Evolutionary conservation across 208 protist genomes (phyloP), one percentile per base, ranked within the genome.

Genomic region (Naegleria lovaniensis): DNA sequence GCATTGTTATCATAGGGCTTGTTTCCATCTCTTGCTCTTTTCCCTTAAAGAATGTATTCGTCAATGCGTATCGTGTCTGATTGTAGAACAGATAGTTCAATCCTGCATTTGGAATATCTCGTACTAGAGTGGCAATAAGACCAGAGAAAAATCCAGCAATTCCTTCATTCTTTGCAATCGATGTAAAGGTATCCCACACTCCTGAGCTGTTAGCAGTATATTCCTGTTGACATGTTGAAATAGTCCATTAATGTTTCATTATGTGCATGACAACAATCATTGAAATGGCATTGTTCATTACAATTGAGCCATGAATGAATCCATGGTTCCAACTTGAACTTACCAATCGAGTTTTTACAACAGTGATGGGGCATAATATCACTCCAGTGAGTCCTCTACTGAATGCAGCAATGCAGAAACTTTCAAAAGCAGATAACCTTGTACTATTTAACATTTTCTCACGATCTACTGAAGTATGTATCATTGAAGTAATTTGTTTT

Each of bases 71-170:
- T 79, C 67, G 19, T 79, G 67, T 79, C 59, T 89, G 19, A 33
- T 67, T 58, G 41, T 67, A 67, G 25, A 55, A 75, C 0, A 52
- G 9, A 67, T n/a, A 89, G 29, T 33, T 51, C 5, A 89, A 39
- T 15, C 85, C 85, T 40, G 85, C 19, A 67, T 89, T 51, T 55
- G 85, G 48, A 25, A n/a, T 41, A 89, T 89, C 85, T 67, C 85
- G 51, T 7, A 38, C 19, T 19, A 89, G 3, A 19, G 85, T 67
- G 22, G 85, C 36, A 39, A 41, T 13, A 5, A 89, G 7, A 6
- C 85, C 85, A 22, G 25, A 41, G 7, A 58, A 89, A 3, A 89
- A 67, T 41, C 85, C 85, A 6, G 6, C 6, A 19, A 89, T 25
- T n/a, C 85, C 85, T 40, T 89, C 85, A 29, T 38, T 67, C 41